These are phyloP conservation scores for Mycena kentingensis DNA, from an alignment of 768 basidiomycete species.

Conservation along the genomic window DNA sequence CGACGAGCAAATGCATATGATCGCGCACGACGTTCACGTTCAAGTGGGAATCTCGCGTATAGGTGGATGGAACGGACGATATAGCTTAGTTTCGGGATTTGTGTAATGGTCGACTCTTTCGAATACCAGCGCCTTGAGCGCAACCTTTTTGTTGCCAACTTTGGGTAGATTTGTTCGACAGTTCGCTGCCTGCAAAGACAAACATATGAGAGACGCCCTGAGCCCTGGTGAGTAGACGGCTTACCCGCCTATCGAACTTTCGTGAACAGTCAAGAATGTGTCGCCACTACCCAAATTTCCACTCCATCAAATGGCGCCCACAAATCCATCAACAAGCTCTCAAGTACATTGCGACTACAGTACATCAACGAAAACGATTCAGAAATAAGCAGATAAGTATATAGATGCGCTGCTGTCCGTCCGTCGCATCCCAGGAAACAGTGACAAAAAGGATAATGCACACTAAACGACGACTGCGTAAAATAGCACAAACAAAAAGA, in stretches of 20 bases:
- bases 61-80: slow-evolving; percentile 14
- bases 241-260: too few species aligned
- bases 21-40: background rate
- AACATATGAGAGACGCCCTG: too few species aligned
- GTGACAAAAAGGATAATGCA: background rate
- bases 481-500: slow-evolving; percentile 1
- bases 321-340: too few species aligned
- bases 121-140: slow-evolving; percentile 13
- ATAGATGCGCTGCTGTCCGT: too few species aligned
- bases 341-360: too few species aligned
- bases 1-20: background rate
- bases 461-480: background rate
- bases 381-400: background rate
- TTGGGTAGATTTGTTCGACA: background rate
- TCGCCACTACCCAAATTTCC: too few species aligned
- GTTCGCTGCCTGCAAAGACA: background rate
- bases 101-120: slow-evolving; percentile 16
- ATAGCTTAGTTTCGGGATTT: slow-evolving; percentile 8
- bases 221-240: too few species aligned
- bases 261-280: too few species aligned
- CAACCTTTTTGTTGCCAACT: slow-evolving; percentile 5
- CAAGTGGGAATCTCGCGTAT: background rate
- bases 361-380: too few species aligned
- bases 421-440: too few species aligned
- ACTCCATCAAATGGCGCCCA: too few species aligned